Conservation (phyloP, 2,329 filamentous ascomycete genomes). For the Nakataea oryzae region DNA sequence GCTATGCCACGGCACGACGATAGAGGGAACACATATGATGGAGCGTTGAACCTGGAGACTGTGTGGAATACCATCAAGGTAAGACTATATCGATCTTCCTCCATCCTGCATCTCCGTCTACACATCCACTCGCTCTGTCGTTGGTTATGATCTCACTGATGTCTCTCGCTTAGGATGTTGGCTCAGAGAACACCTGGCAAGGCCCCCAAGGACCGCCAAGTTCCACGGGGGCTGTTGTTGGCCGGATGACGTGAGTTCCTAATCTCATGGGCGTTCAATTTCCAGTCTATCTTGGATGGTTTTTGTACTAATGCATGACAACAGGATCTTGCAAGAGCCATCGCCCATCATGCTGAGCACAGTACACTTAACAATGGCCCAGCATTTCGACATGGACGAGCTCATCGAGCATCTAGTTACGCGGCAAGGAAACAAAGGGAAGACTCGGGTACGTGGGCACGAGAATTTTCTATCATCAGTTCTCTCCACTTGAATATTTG, state of each 20-base stretch:
- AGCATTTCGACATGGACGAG: constrained; percentile 53
- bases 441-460: constrained; percentile 17
- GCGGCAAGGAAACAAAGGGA: constrained; percentile 30
- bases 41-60: constrained; percentile 26
- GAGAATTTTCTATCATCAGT: too few relatives aligned
- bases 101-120: too few relatives aligned
- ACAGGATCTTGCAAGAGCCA: constrained; percentile 44
- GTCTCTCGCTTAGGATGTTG: not conserved
- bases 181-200: not conserved
- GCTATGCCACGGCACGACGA: constrained; percentile 25
- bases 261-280: not conserved
- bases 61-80: constrained; percentile 29
- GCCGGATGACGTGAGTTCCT: constrained; percentile 32
- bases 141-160: not conserved
- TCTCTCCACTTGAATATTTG: not conserved
- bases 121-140: too few relatives aligned
- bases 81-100: not conserved
- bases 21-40: constrained; percentile 22
- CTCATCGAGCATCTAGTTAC: constrained; percentile 43
- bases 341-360: constrained; percentile 49
- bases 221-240: constrained; percentile 26
- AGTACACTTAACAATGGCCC: constrained; percentile 45
- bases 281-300: too few relatives aligned
- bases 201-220: not conserved
- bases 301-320: not conserved